Conservation (phyloP, 225 moss, liverwort and hornwort species). For the Pleurozium schreberi region DNA sequence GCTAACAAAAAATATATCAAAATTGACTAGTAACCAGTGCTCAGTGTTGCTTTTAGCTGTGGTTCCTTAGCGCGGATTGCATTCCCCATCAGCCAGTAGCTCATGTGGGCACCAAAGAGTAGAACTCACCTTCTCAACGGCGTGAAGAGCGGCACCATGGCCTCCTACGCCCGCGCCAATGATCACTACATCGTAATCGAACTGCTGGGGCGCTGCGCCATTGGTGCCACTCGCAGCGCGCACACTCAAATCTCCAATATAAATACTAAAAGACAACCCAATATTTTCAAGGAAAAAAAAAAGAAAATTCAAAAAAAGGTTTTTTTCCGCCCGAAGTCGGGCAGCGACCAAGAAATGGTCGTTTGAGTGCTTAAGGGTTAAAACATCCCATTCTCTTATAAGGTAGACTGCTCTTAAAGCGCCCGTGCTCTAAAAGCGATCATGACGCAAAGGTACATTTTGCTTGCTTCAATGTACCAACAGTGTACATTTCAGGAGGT, state of each 20-base stretch:
- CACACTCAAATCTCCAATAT: slow-evolving; percentile 22
- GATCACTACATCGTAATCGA: slow-evolving; percentile 94
- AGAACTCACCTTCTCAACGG: slow-evolving; percentile 71
- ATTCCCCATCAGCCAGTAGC: neutral
- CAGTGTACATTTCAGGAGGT: too few species aligned
- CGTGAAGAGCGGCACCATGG: slow-evolving; percentile 93
- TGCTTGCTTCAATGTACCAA: too few species aligned
- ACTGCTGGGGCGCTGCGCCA: slow-evolving; percentile 49
- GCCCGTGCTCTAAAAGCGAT: too few species aligned
- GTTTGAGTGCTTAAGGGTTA: too few species aligned
- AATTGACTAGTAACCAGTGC: neutral
- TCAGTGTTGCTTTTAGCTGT: neutral
- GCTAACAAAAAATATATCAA: neutral
- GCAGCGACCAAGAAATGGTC: too few species aligned
- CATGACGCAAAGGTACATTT: too few species aligned
- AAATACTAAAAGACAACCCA: too few species aligned
- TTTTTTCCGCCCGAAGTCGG: too few species aligned
- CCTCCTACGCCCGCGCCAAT: slow-evolving; percentile 98
- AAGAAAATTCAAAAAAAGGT: too few species aligned
- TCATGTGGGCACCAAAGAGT: neutral
- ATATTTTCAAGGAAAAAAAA: too few species aligned
- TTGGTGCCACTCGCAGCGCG: slow-evolving; percentile 48
- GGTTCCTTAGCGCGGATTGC: neutral
- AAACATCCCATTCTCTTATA: too few species aligned
- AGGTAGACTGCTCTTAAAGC: too few species aligned